phyloP scores from a whole-genome alignment of 495 filamentous ascomycete genomes.

The Friedmanniomyces simplex region DNA sequence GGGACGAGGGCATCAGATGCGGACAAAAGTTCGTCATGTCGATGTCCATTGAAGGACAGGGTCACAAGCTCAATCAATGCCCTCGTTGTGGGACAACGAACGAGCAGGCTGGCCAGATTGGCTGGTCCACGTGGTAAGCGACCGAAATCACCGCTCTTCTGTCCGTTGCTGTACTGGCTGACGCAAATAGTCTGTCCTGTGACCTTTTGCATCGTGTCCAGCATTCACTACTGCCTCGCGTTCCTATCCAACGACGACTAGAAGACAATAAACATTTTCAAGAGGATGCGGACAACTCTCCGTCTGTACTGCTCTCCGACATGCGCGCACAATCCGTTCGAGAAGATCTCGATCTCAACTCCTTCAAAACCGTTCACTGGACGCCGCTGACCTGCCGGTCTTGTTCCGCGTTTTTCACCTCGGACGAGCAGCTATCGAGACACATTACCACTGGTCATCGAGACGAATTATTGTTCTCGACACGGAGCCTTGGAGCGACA shows the following conservation, averaged over 20 bases:
- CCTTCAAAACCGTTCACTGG: background rate
- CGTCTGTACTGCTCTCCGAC: background rate
- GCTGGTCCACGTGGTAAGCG: background rate
- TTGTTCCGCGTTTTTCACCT: background rate
- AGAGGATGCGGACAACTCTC: background rate
- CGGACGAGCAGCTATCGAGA: too few relatives aligned
- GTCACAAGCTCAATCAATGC: background rate
- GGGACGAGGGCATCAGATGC: background rate
- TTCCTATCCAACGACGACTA: too few relatives aligned
- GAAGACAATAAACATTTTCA: too few relatives aligned
- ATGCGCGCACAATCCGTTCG: background rate
- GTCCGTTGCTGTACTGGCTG: background rate
- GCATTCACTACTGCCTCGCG: background rate
- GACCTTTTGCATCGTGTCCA: background rate
- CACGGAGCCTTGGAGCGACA: too few relatives aligned
- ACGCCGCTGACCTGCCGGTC: background rate
- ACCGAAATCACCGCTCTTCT: background rate
- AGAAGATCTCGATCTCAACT: background rate
- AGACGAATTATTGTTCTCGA: too few relatives aligned
- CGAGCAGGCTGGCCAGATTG: background rate
- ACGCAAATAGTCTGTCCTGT: background rate
- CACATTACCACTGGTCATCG: too few relatives aligned
- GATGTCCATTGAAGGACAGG: background rate
- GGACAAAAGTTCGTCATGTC: background rate
- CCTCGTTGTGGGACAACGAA: background rate